Base-by-base conservation (phyloP, 352 stramenopile genomes). In the Halophytophthora batemanensis region DNA sequence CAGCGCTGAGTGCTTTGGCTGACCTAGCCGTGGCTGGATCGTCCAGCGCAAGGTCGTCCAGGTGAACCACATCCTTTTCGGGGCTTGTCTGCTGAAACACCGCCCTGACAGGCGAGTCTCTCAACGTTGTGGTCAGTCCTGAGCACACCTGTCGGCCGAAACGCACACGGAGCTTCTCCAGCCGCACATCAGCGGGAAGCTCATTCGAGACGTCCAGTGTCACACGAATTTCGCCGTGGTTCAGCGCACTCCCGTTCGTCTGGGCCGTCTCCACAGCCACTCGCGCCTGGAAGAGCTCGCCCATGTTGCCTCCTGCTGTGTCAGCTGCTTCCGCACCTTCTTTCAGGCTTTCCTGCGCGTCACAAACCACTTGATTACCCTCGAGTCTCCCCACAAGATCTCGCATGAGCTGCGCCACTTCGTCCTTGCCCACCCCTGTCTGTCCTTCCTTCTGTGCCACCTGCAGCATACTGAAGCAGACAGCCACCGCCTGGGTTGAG, bases 381-480 rank as follows among this genome's bases (percentile, higher is more conserved):
- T 65, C 57, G 13, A 82, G 56, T 47, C 66, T 74, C 18, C 76
- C 60, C 7, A 86, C 72, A 2, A 87, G 62, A 35, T 63, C 53
- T 28, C 65, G 48, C 45, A 87, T 74, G 2, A 85, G 61, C 19
- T 75, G 53, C 22, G 75, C 66, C 34, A 86, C 61, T 23, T 83
- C 75, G 3, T 62, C 71, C 29, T 61, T 68, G 29, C 67, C 76
- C 14, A 86, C 56, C 29, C 71, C 64, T 0, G 67, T 61, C n/a
- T 74, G 67, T 5, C 73, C 71, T 29, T 75, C 66, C 29, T 86
- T n/a, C n/a, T n/a, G 69, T 0, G 74, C 69, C 12, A 77, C 59
- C 36, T 74, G 63, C 12, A 89, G 64, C 65, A 90, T 74, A 23
- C 65, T 87, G 37, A 87, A 83, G 21, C 75, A 89, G 4, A 66